These are phyloP conservation scores for Zelopaecilomyces penicillatus DNA, from an alignment of 2,329 filamentous ascomycete genomes.

Conservation along the genomic window DNA sequence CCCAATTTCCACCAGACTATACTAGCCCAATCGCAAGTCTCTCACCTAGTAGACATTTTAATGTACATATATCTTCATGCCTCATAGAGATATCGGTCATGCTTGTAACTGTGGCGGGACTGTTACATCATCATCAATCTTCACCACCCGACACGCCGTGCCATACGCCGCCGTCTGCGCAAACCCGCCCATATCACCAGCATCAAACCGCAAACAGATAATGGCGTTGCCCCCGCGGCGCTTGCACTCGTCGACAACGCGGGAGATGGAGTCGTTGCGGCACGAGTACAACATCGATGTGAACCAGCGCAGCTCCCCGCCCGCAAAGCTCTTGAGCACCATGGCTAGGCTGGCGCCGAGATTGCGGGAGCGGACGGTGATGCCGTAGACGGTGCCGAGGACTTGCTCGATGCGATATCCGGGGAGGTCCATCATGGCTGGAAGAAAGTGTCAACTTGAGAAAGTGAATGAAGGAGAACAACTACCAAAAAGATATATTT, in stretches of 20 bases:
- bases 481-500: neutral
- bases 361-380: constrained; percentile 51
- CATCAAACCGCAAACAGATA: constrained; percentile 51
- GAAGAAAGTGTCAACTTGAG: neutral
- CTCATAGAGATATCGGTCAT: no score
- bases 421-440: constrained; percentile 53
- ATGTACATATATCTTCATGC: no score
- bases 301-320: constrained; percentile 52
- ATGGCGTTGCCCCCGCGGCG: constrained; percentile 51
- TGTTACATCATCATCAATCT: constrained; percentile 32
- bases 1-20: no score
- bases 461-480: neutral
- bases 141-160: constrained; percentile 50
- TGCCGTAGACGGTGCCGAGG: constrained; percentile 49
- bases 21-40: no score
- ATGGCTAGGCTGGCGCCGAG: constrained; percentile 48
- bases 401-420: constrained; percentile 50
- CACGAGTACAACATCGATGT: constrained; percentile 51
- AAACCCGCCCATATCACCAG: constrained; percentile 45
- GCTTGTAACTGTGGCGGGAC: constrained; percentile 19
- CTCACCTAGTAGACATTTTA: no score
- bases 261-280: constrained; percentile 49
- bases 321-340: constrained; percentile 47
- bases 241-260: constrained; percentile 49
- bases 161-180: constrained; percentile 54